Evolutionary conservation across 352 stramenopile genomes (phyloP), one percentile per base, ranked within the genome.

Genomic region (Plasmopara viticola): DNA sequence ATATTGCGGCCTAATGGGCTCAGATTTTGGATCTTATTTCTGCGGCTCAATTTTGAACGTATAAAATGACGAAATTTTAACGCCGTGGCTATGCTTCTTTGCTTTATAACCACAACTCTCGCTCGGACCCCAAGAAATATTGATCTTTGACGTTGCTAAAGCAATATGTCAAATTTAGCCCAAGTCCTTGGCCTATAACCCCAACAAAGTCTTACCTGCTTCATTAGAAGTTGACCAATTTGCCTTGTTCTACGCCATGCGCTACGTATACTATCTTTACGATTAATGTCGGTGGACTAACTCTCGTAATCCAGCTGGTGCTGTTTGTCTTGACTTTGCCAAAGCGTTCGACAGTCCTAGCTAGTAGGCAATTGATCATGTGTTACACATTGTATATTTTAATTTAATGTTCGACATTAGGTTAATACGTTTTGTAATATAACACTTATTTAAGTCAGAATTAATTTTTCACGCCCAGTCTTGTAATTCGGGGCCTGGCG

Each of bases 331-430:
- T 2, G 38, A 54, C 29, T 48, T 48, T 17, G 39, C 37, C 1
- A 46, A 54, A 33, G 48, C 48, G 0, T 33, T 54, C 33, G 37
- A 54, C 12, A 54, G 38, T 54, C 25, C 41, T 8, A 46, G 40
- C n/a, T 48, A 38, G 48, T 17, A 39, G 14, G 38, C 28, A 2
- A 8, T 54, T 4, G 37, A 46, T 18, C 0, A 45, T 7, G 25
- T 40, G 2, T 38, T 48, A 25, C 9, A 17, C 38, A 41, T n/a
- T 41, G 37, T 37, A 38, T 25, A n/a, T 54, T 48, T 20, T 14
- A 38, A 13, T 7, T 5, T 9, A n/a, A n/a, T 4, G 30, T 45
- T 8, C 40, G 6, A 7, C 40, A 45, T 30, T 30, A 2, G n/a
- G 17, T 12, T 1, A n/a, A 10, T 8, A 45, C 38, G 8, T 43